Evolutionary conservation across 164 flowering plant genomes (phyloP).

Genomic region (Vitis cinerea): DNA sequence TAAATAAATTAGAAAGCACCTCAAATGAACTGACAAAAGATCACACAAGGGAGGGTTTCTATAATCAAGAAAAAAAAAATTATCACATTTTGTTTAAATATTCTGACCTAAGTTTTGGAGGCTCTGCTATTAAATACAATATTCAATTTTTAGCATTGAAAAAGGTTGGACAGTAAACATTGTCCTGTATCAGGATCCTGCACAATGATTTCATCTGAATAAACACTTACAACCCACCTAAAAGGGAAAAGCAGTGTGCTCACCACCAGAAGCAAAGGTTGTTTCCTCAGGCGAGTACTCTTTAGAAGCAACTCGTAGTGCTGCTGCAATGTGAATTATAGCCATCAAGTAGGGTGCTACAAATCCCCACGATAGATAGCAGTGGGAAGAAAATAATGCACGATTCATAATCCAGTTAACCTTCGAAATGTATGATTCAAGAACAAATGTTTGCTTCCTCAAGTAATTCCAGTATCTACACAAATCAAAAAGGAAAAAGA

Average conservation of each 20-base stretch:
- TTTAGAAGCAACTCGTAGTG: conserved; percentile 36
- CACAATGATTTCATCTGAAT: conserved; percentile 5
- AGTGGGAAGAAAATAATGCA: conserved; percentile 81
- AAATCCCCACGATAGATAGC: conserved; percentile 97
- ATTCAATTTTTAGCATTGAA: background rate
- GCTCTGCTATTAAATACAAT: background rate
- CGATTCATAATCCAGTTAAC: conserved; percentile 90
- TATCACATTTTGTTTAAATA: background rate
- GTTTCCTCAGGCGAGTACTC: conserved; percentile 45
- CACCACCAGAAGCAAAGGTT: conserved; percentile 48
- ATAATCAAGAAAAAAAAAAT: background rate
- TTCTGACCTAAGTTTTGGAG: no score
- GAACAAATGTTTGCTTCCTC: conserved; percentile 97
- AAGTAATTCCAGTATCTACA: conserved; percentile 96
- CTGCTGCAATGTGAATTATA: conserved; percentile 66
- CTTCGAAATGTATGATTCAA: conserved; percentile 74
- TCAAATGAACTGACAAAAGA: no score
- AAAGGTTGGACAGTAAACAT: background rate
- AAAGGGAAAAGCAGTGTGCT: conserved; percentile 38
- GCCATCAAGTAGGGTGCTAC: conserved; percentile 86
- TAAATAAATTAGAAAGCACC: no score
- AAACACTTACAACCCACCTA: conserved; percentile 23
- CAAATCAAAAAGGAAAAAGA: conserved; percentile 13
- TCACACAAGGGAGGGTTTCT: background rate
- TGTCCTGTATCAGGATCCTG: conserved; percentile 2